Base-by-base conservation (phyloP, 495 filamentous ascomycete genomes). In the Penicillium daleae region DNA sequence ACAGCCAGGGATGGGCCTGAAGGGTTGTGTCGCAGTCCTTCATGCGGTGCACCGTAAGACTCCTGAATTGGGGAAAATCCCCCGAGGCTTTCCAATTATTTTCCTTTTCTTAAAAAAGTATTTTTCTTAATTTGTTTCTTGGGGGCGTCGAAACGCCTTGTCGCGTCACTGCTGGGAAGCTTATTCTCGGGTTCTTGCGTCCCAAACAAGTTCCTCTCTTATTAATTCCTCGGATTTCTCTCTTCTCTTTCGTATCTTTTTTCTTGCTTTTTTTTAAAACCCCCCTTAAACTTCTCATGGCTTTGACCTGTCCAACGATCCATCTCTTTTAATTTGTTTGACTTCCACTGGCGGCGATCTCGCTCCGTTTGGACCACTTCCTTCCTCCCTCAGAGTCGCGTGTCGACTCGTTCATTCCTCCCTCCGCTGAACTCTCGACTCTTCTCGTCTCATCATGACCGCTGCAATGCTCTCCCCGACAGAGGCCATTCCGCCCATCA, bases 401-500 rank as follows among this genome's bases (percentile, higher is more conserved):
- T 49, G 46, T 13, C 15, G 46, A 22, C 40, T 44, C n/a, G 24
- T 24, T 3, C 17, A 42, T 22, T 46, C 21, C 42, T 9, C 42
- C 19, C n/a, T 2, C 7, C 29, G 12, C 21, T 50, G 46, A 5
- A 50, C 3, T 26, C 46, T 50, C 46, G 2, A 4, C 24, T 29
- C 13, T 50, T n/a, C 13, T 27, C 24, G 6, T 50, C n/a, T 27
- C 51, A 54, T 54, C 31, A 54, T 54, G 51, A 35, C 51, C 1
- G n/a, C 51, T 22, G 6, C n/a, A 7, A 9, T 35, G 8, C 31
- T 56, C 12, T 27, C 54, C 27, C 37, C 54, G 26, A 24, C 10
- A 2, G 49, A 46, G 6, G 21, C 33, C 37, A 51, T 64, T 19
- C 46, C 64, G 55, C 56, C 64, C 49, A 62, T 60, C 39, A 59